Evolutionary conservation across 2,329 filamentous ascomycete genomes (phyloP), one percentile per base, ranked within the genome.

Genomic region (Periconia sp.): DNA sequence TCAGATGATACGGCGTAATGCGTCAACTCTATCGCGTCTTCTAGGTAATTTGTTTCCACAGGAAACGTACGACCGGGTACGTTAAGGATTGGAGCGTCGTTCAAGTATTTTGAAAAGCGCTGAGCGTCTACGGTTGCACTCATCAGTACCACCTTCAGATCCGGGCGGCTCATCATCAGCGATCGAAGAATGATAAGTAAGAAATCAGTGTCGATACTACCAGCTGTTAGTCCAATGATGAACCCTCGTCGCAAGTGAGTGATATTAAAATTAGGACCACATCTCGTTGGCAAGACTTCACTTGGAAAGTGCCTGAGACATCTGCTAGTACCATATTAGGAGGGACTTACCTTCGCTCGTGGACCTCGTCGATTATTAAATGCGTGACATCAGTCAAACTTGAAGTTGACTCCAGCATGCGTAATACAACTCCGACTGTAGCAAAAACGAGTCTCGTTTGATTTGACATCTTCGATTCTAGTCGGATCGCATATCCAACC

Each of bases 111-210:
- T 0, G 94, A 96, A 66, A 99, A 96, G 12, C 86, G 85, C 46
- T 92, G 86, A 0, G 94, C 90, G 68, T 99, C 90, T 6, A 99
- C 90, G 0, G 94, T 99, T 9, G 94, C 94, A 54, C 92, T 97
- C 94, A 99, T 99, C 34, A 99, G 80, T 25, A 99, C 81, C 15
- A 99, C 87, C 70, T 95, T 97, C 37, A 99, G 77, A 52, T 95
- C 88, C 48, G 86, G 86, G 40, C 92, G 82, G 54, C 82, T 82
- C 21, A 81, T 68, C 73, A 96, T 81, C 4, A 99, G 76, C 50
- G 92, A 88, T 63, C 89, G 89, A 36, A 99, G 79, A 1, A 97
- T 88, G 56, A 99, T 94, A 12, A 99, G 79, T 23, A 99, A 77
- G 66, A 99, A 96, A 67, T 99, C 94, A 43, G 92, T 96, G 65